A percentile compares a stretch with the other conserved stretches of the same genome.
phyloP scores from a whole-genome alignment of 192 early-diverging fungal species.

The Mycoemilia scoparia region DNA sequence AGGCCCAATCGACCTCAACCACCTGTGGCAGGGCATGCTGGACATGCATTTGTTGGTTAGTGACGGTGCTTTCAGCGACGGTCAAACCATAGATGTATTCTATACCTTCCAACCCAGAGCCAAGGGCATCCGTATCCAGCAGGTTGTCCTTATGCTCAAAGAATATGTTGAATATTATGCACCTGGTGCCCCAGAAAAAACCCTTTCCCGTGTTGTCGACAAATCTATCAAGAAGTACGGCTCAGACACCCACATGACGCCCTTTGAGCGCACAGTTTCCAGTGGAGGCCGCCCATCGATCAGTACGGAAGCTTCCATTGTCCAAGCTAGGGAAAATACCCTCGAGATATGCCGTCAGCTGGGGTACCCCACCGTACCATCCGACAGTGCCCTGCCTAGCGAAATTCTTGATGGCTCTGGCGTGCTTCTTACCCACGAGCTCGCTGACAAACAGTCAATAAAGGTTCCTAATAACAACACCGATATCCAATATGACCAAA shows the following conservation, averaged over 20 bases:
- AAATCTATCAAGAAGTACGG: slow-evolving; percentile 7
- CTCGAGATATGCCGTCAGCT: background rate
- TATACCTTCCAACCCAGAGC: slow-evolving; percentile 26
- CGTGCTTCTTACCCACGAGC: slow-evolving; percentile 12
- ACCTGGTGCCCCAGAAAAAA: slow-evolving; percentile 21
- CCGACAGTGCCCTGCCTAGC: too few species aligned
- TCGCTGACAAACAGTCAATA: slow-evolving; percentile 13
- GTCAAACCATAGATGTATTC: slow-evolving; percentile 10
- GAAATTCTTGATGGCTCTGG: too few species aligned
- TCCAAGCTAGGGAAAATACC: background rate
- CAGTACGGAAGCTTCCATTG: slow-evolving; percentile 1
- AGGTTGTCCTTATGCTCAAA: slow-evolving; percentile 23
- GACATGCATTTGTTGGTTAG: slow-evolving; percentile 15
- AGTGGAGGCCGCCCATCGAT: slow-evolving; percentile 1
- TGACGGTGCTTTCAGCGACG: slow-evolving; percentile 21
- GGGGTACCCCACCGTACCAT: background rate
- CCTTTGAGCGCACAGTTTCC: background rate
- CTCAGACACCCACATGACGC: background rate
- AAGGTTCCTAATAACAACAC: slow-evolving; percentile 10
- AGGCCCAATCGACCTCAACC: slow-evolving; percentile 22
- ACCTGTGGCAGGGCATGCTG: slow-evolving; percentile 24
- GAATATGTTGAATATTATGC: slow-evolving; percentile 27
- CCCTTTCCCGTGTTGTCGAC: slow-evolving; percentile 14
- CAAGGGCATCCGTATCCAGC: slow-evolving; percentile 18
- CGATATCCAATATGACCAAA: slow-evolving; percentile 26